phyloP scores from a whole-genome alignment of 2,329 filamentous ascomycete species.

The Sclerotiophoma versabilis region DNA sequence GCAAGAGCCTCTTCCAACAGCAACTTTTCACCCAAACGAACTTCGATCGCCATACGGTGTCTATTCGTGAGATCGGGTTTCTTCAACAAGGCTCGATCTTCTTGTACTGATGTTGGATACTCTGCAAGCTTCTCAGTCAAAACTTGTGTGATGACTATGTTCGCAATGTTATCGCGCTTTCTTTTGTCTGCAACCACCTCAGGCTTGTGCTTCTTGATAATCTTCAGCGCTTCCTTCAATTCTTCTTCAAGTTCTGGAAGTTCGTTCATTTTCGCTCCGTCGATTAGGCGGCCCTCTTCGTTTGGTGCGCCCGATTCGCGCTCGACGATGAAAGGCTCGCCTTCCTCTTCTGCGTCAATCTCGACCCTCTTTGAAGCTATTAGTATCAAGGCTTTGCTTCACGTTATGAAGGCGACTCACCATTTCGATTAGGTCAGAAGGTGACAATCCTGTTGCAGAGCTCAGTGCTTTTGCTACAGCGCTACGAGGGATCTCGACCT shows the following conservation, averaged over 20 bases:
- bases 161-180: conserved; percentile 21
- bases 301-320: conserved; percentile 33
- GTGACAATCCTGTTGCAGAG: conserved; percentile 6
- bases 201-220: conserved; percentile 20
- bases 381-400: background rate
- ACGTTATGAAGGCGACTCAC: too few species aligned
- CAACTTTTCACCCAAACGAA: conserved; percentile 29
- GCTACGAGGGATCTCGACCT: conserved; percentile 26
- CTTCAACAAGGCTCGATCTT: conserved; percentile 24
- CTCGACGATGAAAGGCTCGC: conserved; percentile 31
- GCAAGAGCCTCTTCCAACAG: conserved; percentile 26
- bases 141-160: conserved; percentile 11
- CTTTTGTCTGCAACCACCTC: conserved; percentile 18
- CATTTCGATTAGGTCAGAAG: conserved; percentile 8
- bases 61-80: conserved; percentile 15
- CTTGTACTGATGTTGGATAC: conserved; percentile 22
- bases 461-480: conserved; percentile 19
- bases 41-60: conserved; percentile 28
- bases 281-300: conserved; percentile 23
- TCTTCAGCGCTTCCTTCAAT: conserved; percentile 23
- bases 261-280: conserved; percentile 19
- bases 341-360: conserved; percentile 18
- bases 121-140: conserved; percentile 21
- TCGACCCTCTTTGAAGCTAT: conserved; percentile 3
- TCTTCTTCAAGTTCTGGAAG: conserved; percentile 29